Evolutionary conservation across 208 protist genomes (phyloP), one percentile per base, ranked within the genome.

Genomic region (Trypanosoma brucei): DNA sequence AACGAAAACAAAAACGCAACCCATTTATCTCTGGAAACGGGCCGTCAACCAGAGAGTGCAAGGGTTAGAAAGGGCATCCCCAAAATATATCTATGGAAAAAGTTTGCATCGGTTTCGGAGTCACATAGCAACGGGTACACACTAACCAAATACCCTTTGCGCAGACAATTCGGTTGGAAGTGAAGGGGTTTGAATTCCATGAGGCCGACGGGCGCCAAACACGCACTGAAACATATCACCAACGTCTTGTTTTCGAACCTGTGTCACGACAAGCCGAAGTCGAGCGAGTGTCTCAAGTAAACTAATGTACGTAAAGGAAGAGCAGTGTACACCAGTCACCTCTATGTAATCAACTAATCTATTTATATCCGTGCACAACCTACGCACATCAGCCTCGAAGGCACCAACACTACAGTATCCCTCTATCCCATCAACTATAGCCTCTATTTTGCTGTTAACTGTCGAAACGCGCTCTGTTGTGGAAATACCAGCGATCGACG

Each of bases 311-410:
- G 67, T 72, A 13, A 13, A 7, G 5, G 42, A 35, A 35, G 67
- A 62, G 49, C 67, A 72, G 34, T 42, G 48, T 1, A 67, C 7
- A 51, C 55, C 48, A 39, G n/a, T 62, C 49, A 9, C 13, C 42
- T 62, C 42, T 56, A 72, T 62, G 46, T 67, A 30, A 38, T 62
- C 14, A 59, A 66, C 22, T 37, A 72, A n/a, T 72, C 60, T 65
- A 62, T 72, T 72, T 34, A 72, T 52, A 30, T 72, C 67, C 52
- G 66, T 66, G 39, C 67, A 72, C 14, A 72, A 13, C 14, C 53
- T 46, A 57, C 60, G 67, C 7, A 67, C 55, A 58, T 72, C 60
- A 9, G 39, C 11, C 40, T 61, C 60, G 14, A 72, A 49, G 7
- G 36, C 40, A 4, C 64, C 55, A n/a, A 62, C 45, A 30, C 39